These are phyloP conservation scores for Setaria viridis DNA, from an alignment of 202 grass and related monocot species.

Conservation along the genomic window DNA sequence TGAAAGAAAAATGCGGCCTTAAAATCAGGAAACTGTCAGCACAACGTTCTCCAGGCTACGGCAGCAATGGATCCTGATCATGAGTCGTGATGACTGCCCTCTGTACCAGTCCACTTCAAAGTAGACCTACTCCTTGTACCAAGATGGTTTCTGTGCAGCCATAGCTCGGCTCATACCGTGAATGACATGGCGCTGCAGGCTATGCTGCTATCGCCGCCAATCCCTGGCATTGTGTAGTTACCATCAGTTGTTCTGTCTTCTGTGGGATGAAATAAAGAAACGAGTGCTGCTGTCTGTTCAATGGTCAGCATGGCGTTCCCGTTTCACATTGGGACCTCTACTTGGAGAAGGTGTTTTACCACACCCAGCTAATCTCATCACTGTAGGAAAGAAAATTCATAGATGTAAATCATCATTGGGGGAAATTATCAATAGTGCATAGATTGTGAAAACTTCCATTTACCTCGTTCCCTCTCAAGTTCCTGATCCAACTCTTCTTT, in stretches of 20 bases:
- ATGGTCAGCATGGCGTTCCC: conserved; percentile 56
- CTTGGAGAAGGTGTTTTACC: conserved; percentile 79
- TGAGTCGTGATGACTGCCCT: conserved; percentile 27
- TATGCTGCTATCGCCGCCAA: conserved; percentile 39
- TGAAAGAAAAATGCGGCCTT: conserved; percentile 31
- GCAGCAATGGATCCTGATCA: conserved; percentile 6
- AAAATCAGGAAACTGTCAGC: conserved; percentile 39
- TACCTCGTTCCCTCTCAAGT: conserved; percentile 95
- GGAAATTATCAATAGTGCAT: conserved; percentile 16
- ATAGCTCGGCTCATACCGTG: not conserved
- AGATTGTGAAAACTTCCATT: conserved; percentile 31
- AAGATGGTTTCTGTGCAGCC: conserved; percentile 14
- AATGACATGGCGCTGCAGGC: conserved; percentile 21
- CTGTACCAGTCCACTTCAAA: conserved; percentile 35
- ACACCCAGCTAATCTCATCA: conserved; percentile 76
- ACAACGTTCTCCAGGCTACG: conserved; percentile 20
- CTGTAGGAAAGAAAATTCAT: conserved; percentile 54
- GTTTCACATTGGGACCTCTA: conserved; percentile 57
- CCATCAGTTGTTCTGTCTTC: conserved; percentile 23
- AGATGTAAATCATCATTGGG: conserved; percentile 27
- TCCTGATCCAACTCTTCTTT: conserved; percentile 90
- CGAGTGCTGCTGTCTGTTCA: conserved; percentile 30
- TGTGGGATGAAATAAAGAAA: conserved; percentile 50
- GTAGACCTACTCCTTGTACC: conserved; percentile 29
- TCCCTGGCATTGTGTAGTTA: conserved; percentile 38